phyloP scores from a whole-genome alignment of 495 filamentous ascomycete genomes.

The Penicillium macrosclerotiorum region DNA sequence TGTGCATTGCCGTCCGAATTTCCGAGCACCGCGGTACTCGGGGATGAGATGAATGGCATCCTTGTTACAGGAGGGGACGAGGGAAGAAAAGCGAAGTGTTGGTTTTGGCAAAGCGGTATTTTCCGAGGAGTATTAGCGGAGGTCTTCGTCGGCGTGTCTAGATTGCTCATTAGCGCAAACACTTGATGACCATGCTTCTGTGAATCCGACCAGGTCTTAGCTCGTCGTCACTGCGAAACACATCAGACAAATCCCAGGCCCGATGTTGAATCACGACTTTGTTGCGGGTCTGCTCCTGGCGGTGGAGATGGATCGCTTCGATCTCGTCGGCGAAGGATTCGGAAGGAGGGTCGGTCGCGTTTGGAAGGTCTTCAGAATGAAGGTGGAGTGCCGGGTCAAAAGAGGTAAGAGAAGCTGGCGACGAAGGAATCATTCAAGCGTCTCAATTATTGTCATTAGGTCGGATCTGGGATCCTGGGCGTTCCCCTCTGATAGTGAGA shows the following conservation, averaged over 20 bases:
- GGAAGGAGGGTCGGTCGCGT: constrained; percentile 27
- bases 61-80: constrained; percentile 36
- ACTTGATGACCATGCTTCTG: not conserved
- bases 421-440: constrained; percentile 38
- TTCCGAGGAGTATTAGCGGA: constrained; percentile 25
- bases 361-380: constrained; percentile 40
- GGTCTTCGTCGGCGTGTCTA: constrained; percentile 43
- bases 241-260: constrained; percentile 54
- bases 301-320: constrained; percentile 52
- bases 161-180: constrained; percentile 6
- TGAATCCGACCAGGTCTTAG: constrained; percentile 43
- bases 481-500: constrained; percentile 23
- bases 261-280: constrained; percentile 66
- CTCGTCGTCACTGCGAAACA: constrained; percentile 63
- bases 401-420: constrained; percentile 40
- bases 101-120: constrained; percentile 13
- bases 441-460: constrained; percentile 10
- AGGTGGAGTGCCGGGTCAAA: constrained; percentile 55
- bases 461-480: constrained; percentile 1
- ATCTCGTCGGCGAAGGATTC: constrained; percentile 59
- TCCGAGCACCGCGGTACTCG: constrained; percentile 20
- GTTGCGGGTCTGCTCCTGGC: constrained; percentile 52
- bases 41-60: constrained; percentile 65
- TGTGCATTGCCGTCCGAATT: constrained; percentile 25
- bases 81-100: constrained; percentile 19